A percentile compares a stretch with the other conserved stretches of the same genome.
Evolutionary conservation across 305 asterid genomes (phyloP).

Genomic region (Fraxinus latifolia): DNA sequence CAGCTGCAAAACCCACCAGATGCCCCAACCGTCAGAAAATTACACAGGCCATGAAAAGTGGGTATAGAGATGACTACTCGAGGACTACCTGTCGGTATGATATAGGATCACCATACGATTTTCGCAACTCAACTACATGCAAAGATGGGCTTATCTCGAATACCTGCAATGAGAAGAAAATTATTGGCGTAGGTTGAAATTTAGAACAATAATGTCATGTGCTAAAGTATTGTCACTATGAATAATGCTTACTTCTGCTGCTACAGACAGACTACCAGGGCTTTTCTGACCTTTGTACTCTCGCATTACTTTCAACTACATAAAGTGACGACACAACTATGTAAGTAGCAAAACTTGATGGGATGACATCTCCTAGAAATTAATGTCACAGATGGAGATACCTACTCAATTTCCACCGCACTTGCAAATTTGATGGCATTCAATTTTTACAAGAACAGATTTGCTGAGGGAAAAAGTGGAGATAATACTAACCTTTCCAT

Average conservation of each 20-base stretch:
- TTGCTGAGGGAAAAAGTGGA: neutral
- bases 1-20: constrained; percentile 42
- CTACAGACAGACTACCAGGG: constrained; percentile 54
- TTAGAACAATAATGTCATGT: neutral
- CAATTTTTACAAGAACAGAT: neutral
- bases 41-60: neutral
- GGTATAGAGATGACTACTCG: neutral
- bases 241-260: constrained; percentile 65
- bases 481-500: constrained; percentile 66
- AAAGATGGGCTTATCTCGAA: constrained; percentile 76
- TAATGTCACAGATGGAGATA: neutral
- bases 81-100: constrained; percentile 64
- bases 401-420: neutral
- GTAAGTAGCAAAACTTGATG: neutral
- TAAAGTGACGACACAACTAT: constrained; percentile 1
- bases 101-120: constrained; percentile 60
- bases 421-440: neutral
- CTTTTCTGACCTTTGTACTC: constrained; percentile 46
- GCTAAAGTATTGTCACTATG: neutral
- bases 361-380: neutral
- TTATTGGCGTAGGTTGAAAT: neutral
- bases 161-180: constrained; percentile 46
- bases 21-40: neutral
- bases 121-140: constrained; percentile 73
- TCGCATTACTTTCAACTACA: constrained; percentile 67